These are phyloP conservation scores for Letharia lupina DNA, from an alignment of 495 filamentous ascomycete genomes.

Conservation along the genomic window DNA sequence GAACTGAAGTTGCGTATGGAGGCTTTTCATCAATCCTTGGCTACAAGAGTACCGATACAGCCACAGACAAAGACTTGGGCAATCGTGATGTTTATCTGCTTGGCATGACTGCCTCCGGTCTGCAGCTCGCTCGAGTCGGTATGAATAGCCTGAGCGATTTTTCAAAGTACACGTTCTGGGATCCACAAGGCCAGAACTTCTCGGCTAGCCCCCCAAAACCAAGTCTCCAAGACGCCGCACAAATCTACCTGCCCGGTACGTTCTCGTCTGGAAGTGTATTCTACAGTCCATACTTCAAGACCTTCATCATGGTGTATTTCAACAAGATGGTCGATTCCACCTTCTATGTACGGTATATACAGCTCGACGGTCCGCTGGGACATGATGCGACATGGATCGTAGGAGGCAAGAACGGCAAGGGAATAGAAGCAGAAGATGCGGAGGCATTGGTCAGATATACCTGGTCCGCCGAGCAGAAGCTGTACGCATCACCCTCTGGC, in stretches of 20 bases:
- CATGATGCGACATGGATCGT: slow-evolving; percentile 19
- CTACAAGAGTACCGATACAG: slow-evolving; percentile 15
- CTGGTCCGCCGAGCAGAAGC: slow-evolving; percentile 27
- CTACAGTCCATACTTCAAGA: slow-evolving; percentile 30
- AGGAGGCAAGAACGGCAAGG: slow-evolving; percentile 24
- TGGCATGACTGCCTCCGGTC: slow-evolving; percentile 21
- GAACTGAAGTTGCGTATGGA: slow-evolving; percentile 25
- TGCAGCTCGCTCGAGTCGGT: slow-evolving; percentile 26
- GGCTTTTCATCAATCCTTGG: slow-evolving; percentile 26
- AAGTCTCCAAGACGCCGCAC: slow-evolving; percentile 13
- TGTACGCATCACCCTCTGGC: slow-evolving; percentile 25
- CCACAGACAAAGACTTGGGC: slow-evolving; percentile 9
- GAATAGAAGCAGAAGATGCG: slow-evolving; percentile 25
- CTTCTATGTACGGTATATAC: slow-evolving; percentile 28
- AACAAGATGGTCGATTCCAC: slow-evolving; percentile 30
- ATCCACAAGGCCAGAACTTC: slow-evolving; percentile 21
- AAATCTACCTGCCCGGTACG: slow-evolving; percentile 26
- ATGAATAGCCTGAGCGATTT: slow-evolving; percentile 22
- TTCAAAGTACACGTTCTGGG: slow-evolving; percentile 23
- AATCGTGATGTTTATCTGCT: slow-evolving; percentile 26
- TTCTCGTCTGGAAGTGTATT: slow-evolving; percentile 30
- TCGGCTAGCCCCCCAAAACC: slow-evolving; percentile 17
- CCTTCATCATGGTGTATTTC: slow-evolving; percentile 31
- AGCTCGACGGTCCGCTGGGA: slow-evolving; percentile 22
- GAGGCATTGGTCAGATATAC: slow-evolving; percentile 28